Evolutionary conservation across 495 filamentous ascomycete species (phyloP).

Genomic region (Aspergillus steynii): DNA sequence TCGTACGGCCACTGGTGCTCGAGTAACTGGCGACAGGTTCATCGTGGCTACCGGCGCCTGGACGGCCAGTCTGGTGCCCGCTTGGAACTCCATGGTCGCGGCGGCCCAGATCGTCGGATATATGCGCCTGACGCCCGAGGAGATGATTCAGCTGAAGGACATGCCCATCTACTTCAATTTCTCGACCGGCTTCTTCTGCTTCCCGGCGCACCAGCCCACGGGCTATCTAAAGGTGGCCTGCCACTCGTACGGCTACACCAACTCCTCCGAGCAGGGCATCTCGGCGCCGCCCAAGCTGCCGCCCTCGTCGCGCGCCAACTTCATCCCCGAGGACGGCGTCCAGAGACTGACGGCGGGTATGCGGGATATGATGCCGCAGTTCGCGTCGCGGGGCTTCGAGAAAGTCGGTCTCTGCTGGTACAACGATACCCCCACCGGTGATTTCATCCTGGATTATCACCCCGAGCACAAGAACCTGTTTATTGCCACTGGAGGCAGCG

Average conservation of each 20-base stretch:
- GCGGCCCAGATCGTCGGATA: constrained; percentile 77
- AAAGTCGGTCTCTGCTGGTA: constrained; percentile 81
- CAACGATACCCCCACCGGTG: constrained; percentile 69
- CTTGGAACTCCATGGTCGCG: constrained; percentile 65
- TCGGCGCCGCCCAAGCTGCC: constrained; percentile 26
- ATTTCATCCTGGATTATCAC: constrained; percentile 76
- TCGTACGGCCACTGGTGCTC: constrained; percentile 37
- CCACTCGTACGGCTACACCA: constrained; percentile 72
- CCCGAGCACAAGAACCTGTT: constrained; percentile 65
- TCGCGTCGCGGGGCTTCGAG: constrained; percentile 60
- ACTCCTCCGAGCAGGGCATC: constrained; percentile 16
- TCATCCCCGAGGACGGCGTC: constrained; percentile 56
- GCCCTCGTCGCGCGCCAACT: constrained; percentile 30
- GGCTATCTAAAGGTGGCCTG: constrained; percentile 67
- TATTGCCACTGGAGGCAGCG: constrained; percentile 74
- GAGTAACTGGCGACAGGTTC: constrained; percentile 63
- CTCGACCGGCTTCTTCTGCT: constrained; percentile 71
- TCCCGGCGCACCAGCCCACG: constrained; percentile 57
- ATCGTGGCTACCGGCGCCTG: constrained; percentile 83
- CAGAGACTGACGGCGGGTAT: constrained; percentile 57
- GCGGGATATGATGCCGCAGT: constrained; percentile 55
- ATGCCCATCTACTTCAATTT: constrained; percentile 78
- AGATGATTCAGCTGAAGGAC: constrained; percentile 55
- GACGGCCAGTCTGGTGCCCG: constrained; percentile 68
- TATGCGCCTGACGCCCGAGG: constrained; percentile 61